Percentiles rank a stretch among this genome's conserved stretches.
These are phyloP conservation scores for Lasiodiplodia gonubiensis DNA, from an alignment of 2,329 filamentous ascomycete genomes.

Conservation along the genomic window DNA sequence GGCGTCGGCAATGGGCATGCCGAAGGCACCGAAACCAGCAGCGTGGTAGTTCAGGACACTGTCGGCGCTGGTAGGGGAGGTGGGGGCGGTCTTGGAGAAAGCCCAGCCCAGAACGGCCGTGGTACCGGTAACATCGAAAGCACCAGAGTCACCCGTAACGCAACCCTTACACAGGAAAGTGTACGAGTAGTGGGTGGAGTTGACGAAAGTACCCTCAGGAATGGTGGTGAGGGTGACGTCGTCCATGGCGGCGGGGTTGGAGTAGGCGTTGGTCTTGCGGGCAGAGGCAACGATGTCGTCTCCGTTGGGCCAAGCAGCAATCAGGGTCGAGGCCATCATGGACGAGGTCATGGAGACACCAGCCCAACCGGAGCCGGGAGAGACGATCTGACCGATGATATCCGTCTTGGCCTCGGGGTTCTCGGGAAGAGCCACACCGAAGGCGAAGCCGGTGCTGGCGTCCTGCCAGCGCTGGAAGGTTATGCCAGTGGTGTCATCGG, in stretches of 20 bases:
- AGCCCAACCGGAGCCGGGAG: constrained; percentile 57
- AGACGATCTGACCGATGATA: constrained; percentile 60
- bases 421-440: constrained; percentile 60
- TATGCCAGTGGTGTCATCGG: constrained; percentile 42
- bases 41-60: constrained; percentile 40
- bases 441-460: constrained; percentile 50
- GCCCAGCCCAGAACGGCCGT: constrained; percentile 43
- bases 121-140: constrained; percentile 34
- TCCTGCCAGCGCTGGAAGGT: constrained; percentile 40
- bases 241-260: constrained; percentile 52
- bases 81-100: constrained; percentile 36
- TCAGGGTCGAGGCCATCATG: constrained; percentile 57
- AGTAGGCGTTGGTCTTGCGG: constrained; percentile 55
- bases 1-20: constrained; percentile 38
- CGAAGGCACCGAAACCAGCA: constrained; percentile 43
- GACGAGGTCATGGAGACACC: constrained; percentile 56
- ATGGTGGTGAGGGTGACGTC: constrained; percentile 54
- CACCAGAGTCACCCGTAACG: constrained; percentile 38
- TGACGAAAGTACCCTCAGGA: constrained; percentile 58
- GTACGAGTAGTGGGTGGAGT: constrained; percentile 60
- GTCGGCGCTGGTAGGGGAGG: constrained; percentile 35
- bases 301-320: constrained; percentile 61
- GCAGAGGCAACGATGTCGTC: constrained; percentile 55
- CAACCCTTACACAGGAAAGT: constrained; percentile 59
- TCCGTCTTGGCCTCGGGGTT: constrained; percentile 52